Evolutionary conservation across 1,139 yeast species (phyloP).

Genomic region (Zhuliangozyma parablackwelliae): DNA sequence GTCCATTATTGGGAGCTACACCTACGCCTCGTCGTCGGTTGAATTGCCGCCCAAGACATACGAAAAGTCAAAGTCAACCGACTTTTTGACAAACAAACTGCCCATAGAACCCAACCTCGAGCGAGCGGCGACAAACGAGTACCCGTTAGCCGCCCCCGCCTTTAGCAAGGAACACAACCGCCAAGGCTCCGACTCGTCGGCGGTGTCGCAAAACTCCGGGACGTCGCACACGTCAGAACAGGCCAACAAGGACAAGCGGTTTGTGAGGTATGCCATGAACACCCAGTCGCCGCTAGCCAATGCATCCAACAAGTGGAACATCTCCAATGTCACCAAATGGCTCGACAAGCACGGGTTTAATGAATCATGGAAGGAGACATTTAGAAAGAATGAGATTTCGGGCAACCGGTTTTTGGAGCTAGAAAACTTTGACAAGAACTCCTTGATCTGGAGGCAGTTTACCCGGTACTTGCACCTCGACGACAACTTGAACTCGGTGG

Average conservation of each 20-base stretch:
- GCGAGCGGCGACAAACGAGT: conserved; percentile 1
- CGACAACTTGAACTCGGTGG: conserved; percentile 46
- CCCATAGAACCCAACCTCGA: conserved; percentile 1
- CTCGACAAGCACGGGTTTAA: conserved; percentile 64
- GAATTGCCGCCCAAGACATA: conserved; percentile 4
- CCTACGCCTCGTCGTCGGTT: conserved; percentile 22
- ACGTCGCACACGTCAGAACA: conserved; percentile 25
- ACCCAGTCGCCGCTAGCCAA: conserved; percentile 24
- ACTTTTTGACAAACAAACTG: conserved; percentile 1
- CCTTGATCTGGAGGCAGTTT: conserved; percentile 47
- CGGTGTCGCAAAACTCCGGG: conserved; percentile 27
- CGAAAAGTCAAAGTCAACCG: conserved; percentile 4
- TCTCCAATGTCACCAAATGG: conserved; percentile 65
- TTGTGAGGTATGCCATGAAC: conserved; percentile 44
- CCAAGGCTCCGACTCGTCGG: conserved; percentile 36
- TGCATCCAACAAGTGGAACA: conserved; percentile 52
- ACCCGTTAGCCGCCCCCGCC: not conserved
- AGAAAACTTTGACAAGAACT: conserved; percentile 59
- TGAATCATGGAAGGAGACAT: conserved; percentile 65
- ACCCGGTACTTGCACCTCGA: conserved; percentile 31
- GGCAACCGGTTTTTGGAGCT: conserved; percentile 66
- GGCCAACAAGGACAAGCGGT: conserved; percentile 35
- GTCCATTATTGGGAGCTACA: conserved; percentile 29
- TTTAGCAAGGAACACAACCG: conserved; percentile 21
- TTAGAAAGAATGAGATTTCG: conserved; percentile 52